These are phyloP conservation scores for Elongisporangium anandrum DNA, from an alignment of 352 stramenopile genomes.

Conservation along the genomic window DNA sequence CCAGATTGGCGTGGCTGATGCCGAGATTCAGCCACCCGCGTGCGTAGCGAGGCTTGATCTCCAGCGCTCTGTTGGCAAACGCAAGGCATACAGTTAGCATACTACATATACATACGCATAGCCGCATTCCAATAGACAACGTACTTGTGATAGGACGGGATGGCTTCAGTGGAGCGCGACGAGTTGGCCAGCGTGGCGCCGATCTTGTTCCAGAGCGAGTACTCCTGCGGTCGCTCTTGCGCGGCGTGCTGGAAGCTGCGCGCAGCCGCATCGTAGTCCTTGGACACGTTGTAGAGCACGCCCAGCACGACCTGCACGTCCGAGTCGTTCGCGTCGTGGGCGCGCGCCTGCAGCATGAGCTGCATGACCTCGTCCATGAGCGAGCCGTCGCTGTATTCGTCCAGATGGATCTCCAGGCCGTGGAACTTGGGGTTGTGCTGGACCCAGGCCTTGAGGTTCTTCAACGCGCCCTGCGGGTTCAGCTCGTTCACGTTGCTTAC, in stretches of 20 bases:
- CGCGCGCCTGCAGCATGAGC: slow-evolving; percentile 90
- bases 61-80: slow-evolving; percentile 70
- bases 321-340: slow-evolving; percentile 68
- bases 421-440: slow-evolving; percentile 97
- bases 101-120: not conserved
- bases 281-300: slow-evolving; percentile 97
- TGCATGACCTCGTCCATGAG: slow-evolving; percentile 94
- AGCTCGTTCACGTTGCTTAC: slow-evolving; percentile 98
- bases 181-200: slow-evolving; percentile 96
- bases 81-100: not conserved
- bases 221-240: slow-evolving; percentile 84
- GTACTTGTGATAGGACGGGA: slow-evolving; percentile 89
- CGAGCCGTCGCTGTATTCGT: slow-evolving; percentile 87
- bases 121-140: slow-evolving; percentile 4
- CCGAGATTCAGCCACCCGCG: slow-evolving; percentile 97
- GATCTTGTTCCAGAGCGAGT: slow-evolving; percentile 98
- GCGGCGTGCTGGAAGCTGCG: slow-evolving; percentile 86
- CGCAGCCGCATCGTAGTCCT: slow-evolving; percentile 94
- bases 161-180: slow-evolving; percentile 89
- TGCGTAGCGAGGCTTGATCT: slow-evolving; percentile 96
- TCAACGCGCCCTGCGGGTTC: slow-evolving; percentile 90
- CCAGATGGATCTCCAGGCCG: slow-evolving; percentile 84
- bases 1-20: slow-evolving; percentile 96
- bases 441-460: slow-evolving; percentile 94
- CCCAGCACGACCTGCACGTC: slow-evolving; percentile 91